phyloP scores from a whole-genome alignment of 2,329 filamentous ascomycete species.

The Aureobasidium subglaciale region DNA sequence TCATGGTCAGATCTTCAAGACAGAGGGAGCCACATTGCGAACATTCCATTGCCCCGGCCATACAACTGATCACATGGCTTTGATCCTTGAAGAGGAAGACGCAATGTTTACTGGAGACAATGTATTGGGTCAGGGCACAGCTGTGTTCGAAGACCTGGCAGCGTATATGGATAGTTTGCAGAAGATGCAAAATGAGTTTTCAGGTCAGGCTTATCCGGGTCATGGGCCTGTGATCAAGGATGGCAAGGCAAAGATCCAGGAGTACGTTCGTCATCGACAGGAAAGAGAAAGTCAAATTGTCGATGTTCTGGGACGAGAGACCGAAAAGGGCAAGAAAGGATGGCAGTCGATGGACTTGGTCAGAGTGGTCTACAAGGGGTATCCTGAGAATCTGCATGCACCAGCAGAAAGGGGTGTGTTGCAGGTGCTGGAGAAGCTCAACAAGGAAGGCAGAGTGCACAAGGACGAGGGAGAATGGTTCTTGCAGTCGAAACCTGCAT shows the following conservation, averaged over 20 bases:
- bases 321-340: conserved; percentile 18
- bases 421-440: conserved; percentile 74
- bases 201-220: conserved; percentile 72
- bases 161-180: conserved; percentile 63
- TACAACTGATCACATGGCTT: conserved; percentile 72
- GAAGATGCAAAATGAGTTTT: conserved; percentile 59
- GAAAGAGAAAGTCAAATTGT: conserved; percentile 74
- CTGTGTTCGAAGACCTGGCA: conserved; percentile 71
- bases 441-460: conserved; percentile 55
- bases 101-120: conserved; percentile 87
- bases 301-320: conserved; percentile 46
- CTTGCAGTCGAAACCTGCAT: conserved; percentile 6
- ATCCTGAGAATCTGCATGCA: conserved; percentile 65
- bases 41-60: conserved; percentile 69
- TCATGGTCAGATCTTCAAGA: conserved; percentile 49
- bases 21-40: conserved; percentile 58
- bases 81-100: conserved; percentile 68
- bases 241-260: conserved; percentile 61
- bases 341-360: conserved; percentile 78
- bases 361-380: conserved; percentile 75
- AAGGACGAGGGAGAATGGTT: conserved; percentile 6
- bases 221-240: conserved; percentile 76
- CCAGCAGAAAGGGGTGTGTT: conserved; percentile 70
- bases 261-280: conserved; percentile 77
- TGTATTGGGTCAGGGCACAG: conserved; percentile 77